phyloP scores from a whole-genome alignment of 2,329 filamentous ascomycete species.

The Pezicula neosporulosa region DNA sequence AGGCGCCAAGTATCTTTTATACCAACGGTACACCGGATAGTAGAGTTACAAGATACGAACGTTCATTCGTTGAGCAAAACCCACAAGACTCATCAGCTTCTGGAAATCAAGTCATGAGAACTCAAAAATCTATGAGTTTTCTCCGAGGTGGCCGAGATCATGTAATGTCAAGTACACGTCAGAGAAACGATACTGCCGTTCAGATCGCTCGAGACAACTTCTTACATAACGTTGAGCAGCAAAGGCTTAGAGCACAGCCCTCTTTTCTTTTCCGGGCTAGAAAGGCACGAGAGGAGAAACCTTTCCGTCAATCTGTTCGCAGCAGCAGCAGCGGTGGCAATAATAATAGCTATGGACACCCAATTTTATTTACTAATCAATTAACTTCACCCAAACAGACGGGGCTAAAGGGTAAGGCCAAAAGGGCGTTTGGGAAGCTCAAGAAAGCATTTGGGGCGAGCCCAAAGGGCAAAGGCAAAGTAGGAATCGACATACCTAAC shows the following conservation, averaged over 20 bases:
- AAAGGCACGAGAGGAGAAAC: slow-evolving; percentile 19
- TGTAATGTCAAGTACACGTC: slow-evolving; percentile 13
- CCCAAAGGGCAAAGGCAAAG: slow-evolving; percentile 31
- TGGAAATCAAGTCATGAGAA: slow-evolving; percentile 29
- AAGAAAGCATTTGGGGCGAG: slow-evolving; percentile 51
- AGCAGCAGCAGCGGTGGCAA: slow-evolving; percentile 37
- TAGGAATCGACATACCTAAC: slow-evolving; percentile 34
- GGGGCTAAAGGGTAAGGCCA: slow-evolving; percentile 47
- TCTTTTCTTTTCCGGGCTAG: not conserved
- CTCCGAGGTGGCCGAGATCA: slow-evolving; percentile 32
- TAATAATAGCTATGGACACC: slow-evolving; percentile 28
- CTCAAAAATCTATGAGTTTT: slow-evolving; percentile 55
- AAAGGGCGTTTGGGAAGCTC: slow-evolving; percentile 60
- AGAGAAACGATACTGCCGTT: slow-evolving; percentile 32
- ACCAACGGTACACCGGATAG: slow-evolving; percentile 24
- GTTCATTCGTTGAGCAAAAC: not conserved
- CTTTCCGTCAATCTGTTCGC: slow-evolving; percentile 47
- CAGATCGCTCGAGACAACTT: slow-evolving; percentile 34
- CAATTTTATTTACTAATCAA: slow-evolving; percentile 24
- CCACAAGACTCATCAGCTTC: not conserved
- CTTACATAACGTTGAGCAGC: slow-evolving; percentile 31
- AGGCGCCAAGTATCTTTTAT: slow-evolving; percentile 22
- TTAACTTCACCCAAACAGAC: slow-evolving; percentile 23
- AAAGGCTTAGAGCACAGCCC: slow-evolving; percentile 27
- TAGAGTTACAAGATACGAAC: not conserved